These are phyloP conservation scores for Aspergillus versicolor DNA, from an alignment of 2,329 filamentous ascomycete genomes.

Conservation along the genomic window DNA sequence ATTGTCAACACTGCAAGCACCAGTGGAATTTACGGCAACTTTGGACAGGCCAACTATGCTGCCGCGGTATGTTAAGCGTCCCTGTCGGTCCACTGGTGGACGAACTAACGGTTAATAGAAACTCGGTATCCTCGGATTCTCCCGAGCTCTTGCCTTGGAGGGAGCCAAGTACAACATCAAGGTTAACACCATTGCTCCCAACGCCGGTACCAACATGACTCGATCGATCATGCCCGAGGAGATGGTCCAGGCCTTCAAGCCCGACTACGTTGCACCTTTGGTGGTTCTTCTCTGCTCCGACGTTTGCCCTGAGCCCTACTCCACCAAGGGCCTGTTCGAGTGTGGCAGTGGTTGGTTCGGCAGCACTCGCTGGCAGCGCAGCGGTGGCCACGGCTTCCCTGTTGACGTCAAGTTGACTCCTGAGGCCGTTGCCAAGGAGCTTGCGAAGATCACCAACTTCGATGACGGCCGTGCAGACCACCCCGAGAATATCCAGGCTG, in stretches of 20 bases:
- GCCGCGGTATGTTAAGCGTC: constrained; percentile 67
- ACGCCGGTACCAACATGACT: constrained; percentile 95
- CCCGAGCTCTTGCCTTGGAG: constrained; percentile 86
- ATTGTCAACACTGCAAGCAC: constrained; percentile 97
- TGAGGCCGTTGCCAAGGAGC: constrained; percentile 75
- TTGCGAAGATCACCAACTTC: constrained; percentile 80
- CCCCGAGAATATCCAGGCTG: constrained; percentile 75
- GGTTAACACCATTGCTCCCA: constrained; percentile 97
- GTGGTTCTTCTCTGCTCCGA: constrained; percentile 85
- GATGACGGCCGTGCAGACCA: constrained; percentile 84
- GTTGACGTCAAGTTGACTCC: constrained; percentile 79
- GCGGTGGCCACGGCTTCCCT: constrained; percentile 86
- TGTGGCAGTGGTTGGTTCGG: constrained; percentile 92
- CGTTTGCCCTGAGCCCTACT: constrained; percentile 71
- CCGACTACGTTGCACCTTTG: constrained; percentile 93
- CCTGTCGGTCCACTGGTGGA: neutral
- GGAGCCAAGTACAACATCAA: constrained; percentile 97
- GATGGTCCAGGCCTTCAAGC: constrained; percentile 98
- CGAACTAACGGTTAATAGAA: constrained; percentile 53
- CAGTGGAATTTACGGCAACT: constrained; percentile 98
- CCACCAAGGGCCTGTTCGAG: constrained; percentile 88
- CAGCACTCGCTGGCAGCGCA: constrained; percentile 91
- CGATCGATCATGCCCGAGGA: constrained; percentile 92
- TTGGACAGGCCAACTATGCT: constrained; percentile 96
- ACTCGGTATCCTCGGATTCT: constrained; percentile 92